Evolutionary conservation across 257 asterid genomes (phyloP).

Genomic region (Scutellaria baicalensis): DNA sequence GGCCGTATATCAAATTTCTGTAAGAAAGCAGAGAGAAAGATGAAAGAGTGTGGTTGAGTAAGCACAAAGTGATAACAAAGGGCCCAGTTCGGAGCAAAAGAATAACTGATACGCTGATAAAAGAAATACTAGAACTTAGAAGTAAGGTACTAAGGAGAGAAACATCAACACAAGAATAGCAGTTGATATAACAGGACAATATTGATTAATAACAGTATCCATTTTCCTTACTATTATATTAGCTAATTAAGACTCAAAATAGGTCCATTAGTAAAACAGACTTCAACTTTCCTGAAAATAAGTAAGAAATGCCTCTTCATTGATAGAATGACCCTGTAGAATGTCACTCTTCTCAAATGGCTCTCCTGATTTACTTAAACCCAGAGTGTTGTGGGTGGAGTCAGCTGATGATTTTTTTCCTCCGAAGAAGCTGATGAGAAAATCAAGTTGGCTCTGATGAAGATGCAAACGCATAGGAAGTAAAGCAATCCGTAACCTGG

Average conservation of each 20-base stretch:
- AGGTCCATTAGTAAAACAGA: constrained; percentile 16
- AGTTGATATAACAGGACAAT: not conserved
- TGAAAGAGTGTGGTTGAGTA: not conserved
- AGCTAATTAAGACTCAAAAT: not conserved
- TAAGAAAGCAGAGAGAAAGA: constrained; percentile 26
- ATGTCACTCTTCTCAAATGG: constrained; percentile 31
- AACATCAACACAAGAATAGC: constrained; percentile 3
- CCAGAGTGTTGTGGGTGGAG: constrained; percentile 31
- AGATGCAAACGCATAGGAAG: constrained; percentile 88
- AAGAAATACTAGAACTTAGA: not conserved
- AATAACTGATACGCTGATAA: not conserved
- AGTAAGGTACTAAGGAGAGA: not conserved
- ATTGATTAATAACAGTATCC: not conserved
- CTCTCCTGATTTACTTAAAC: constrained; percentile 35
- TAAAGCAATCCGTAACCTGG: constrained; percentile 77
- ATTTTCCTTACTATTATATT: not conserved
- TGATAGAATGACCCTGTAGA: constrained; percentile 34
- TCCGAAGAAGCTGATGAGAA: constrained; percentile 86
- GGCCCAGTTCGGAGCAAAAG: not conserved
- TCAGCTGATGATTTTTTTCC: constrained; percentile 50
- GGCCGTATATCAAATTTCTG: constrained; percentile 96
- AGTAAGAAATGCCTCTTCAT: constrained; percentile 84
- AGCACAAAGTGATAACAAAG: not conserved
- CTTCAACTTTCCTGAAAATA: constrained; percentile 74
- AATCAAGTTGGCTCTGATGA: constrained; percentile 96